phyloP scores from a whole-genome alignment of 1,284 basidiomycete genomes.

The Fistulinella cinereoalba region DNA sequence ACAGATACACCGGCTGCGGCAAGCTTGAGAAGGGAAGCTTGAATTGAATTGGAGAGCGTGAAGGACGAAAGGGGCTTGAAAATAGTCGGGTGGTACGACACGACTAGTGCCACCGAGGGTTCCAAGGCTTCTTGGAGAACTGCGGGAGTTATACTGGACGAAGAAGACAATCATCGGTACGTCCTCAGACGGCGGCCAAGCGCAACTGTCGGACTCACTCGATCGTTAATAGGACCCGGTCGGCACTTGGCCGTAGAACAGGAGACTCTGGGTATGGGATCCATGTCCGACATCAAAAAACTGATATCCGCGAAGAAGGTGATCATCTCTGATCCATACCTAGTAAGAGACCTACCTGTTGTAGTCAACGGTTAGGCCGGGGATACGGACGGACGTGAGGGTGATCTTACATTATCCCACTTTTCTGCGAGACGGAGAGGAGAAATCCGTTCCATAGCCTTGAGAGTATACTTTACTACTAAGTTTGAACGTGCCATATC shows the following conservation, averaged over 20 bases:
- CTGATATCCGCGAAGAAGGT: slow-evolving; percentile 1
- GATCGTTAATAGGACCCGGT: slow-evolving; percentile 76
- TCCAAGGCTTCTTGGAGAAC: slow-evolving; percentile 76
- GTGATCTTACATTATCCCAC: slow-evolving; percentile 92
- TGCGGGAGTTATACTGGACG: slow-evolving; percentile 69
- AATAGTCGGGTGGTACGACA: slow-evolving; percentile 90
- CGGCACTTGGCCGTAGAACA: slow-evolving; percentile 50
- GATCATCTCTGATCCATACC: slow-evolving; percentile 43
- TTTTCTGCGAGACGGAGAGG: slow-evolving; percentile 81
- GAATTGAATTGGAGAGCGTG: slow-evolving; percentile 77
- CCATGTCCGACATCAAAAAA: slow-evolving; percentile 1
- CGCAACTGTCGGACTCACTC: slow-evolving; percentile 54
- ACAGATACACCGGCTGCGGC: slow-evolving; percentile 81
- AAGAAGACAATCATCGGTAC: slow-evolving; percentile 13
- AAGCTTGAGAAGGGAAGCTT: slow-evolving; percentile 76
- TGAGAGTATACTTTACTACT: slow-evolving; percentile 47
- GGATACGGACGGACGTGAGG: slow-evolving; percentile 38
- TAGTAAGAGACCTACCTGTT: slow-evolving; percentile 78
- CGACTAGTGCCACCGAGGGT: slow-evolving; percentile 61
- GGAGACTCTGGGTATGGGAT: slow-evolving; percentile 62
- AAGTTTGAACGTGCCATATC: slow-evolving; percentile 3
- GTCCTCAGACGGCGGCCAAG: slow-evolving; percentile 4
- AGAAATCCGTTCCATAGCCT: slow-evolving; percentile 77
- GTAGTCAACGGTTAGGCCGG: slow-evolving; percentile 1
- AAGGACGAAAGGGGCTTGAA: slow-evolving; percentile 80